These are phyloP conservation scores for Isoetes taiwanensis DNA, from an alignment of 75 land plant genomes.

Conservation along the genomic window DNA sequence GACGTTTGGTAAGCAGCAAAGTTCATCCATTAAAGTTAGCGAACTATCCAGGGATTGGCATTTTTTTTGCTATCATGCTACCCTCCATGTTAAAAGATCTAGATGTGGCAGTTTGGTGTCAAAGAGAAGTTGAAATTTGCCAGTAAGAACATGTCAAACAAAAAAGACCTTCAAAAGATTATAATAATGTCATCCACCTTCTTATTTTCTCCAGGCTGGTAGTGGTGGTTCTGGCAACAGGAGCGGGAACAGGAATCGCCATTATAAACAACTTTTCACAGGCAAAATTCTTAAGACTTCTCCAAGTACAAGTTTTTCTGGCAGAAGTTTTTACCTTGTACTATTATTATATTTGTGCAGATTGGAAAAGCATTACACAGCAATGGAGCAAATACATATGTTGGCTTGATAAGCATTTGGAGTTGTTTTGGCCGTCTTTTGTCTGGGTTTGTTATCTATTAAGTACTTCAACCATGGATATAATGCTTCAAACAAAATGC, in stretches of 20 bases:
- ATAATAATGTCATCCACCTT: too few species aligned
- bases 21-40: too few species aligned
- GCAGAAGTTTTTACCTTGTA: slow-evolving; percentile 3
- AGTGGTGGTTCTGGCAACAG: slow-evolving; percentile 22
- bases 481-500: not conserved
- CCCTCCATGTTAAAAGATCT: too few species aligned
- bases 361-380: slow-evolving; percentile 30
- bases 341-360: slow-evolving; percentile 8
- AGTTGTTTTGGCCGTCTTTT: slow-evolving; percentile 36
- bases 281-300: slow-evolving; percentile 11
- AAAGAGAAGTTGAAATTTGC: too few species aligned
- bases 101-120: too few species aligned
- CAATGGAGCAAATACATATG: slow-evolving; percentile 16
- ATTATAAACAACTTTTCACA: slow-evolving; percentile 39
- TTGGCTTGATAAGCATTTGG: slow-evolving; percentile 34
- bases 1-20: too few species aligned
- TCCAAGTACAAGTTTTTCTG: not conserved
- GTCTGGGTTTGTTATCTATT: slow-evolving; percentile 16
- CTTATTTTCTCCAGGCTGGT: too few species aligned
- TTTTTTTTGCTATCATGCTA: too few species aligned
- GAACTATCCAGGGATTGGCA: too few species aligned
- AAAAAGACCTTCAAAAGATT: too few species aligned
- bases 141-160: too few species aligned
- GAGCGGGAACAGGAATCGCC: slow-evolving; percentile 35
- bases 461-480: not conserved